Evolutionary conservation across 192 early-diverging fungal genomes (phyloP), one percentile per base, ranked within the genome.

Genomic region (Podila epigama): DNA sequence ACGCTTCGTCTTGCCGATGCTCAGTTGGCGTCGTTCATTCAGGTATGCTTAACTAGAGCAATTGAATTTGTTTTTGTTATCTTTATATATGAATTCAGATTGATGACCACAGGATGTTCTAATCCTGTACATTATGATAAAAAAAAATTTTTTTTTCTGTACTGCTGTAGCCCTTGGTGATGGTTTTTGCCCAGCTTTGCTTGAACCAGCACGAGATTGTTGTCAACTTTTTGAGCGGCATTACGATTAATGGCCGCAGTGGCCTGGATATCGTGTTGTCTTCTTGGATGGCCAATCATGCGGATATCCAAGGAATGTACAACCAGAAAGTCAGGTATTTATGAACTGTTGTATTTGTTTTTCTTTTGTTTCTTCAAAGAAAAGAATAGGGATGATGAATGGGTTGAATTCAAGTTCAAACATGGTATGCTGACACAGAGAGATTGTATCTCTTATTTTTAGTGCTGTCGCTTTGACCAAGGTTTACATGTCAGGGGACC

Each of bases 121-220:
- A n/a, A n/a, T n/a, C n/a, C n/a, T n/a, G n/a, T n/a, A n/a, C n/a
- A n/a, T n/a, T n/a, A n/a, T n/a, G n/a, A n/a, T n/a, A n/a, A n/a
- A n/a, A n/a, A n/a, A n/a, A n/a, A n/a, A 33, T 37, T 34, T 53
- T 63, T 39, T 63, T 48, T 51, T n/a, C 6, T 28, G 27, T 31
- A 11, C 35, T 20, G n/a, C n/a, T 27, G 7, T 71, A 94, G 80
- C 93, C 95, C 25, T 82, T 97, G 22, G 80, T 97, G 10, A 84
- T 93, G 60, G 89, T 96, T 10, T 95, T 97, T 81, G 93, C 92
- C 37, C 95, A 97, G 61, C 84, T 97, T 51, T 85, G 94, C 44
- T 66, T 86, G 32, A 85, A 69, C 28, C 91, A 96, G 40, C 79
- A 88, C 35, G 81, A 86, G 28, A 91, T 89, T 16, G 88, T 95